Evolutionary conservation across 108 stramenopile species (phyloP), one percentile per base, ranked within the genome.

Genomic region (Mayamaea pseudoterrestris): DNA sequence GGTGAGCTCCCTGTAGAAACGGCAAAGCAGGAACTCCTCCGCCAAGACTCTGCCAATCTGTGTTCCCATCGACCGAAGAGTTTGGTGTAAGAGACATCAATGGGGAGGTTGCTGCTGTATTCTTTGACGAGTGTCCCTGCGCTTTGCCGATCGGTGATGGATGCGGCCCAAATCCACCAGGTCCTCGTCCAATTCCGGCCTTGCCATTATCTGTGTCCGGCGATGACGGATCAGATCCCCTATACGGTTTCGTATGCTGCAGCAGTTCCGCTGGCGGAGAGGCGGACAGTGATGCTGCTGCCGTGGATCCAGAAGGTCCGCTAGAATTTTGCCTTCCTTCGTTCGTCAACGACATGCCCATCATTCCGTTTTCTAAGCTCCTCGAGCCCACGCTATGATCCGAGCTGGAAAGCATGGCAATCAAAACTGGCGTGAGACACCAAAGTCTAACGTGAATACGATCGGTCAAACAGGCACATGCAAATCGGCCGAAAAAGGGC

Each of bases 61-160:
- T 44, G 31, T 50, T 52, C 30, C 60, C 63, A 31, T 68, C 66
- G 6, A 71, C 30, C 8, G 73, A 74, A 5, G 66, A 74, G 13
- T 59, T 66, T 5, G 65, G 65, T 16, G 64, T 69, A 9, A 69
- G 47, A 9, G 68, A 61, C 24, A 60, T 27, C 17, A 43, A 55
- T 6, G 67, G 65, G 16, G 70, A 56, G 27, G 70, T 69, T 14
- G 70, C 46, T 20, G 68, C 22, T 5, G 56, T 43, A 14, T 24
- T 63, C 13, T 71, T 64, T 14, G 55, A 43, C n/a, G n/a, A n/a
- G n/a, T n/a, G n/a, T 30, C 58, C 58, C 3, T 49, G 57, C 14
- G 53, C 32, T 27, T 59, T 65, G 26, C 62, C 59, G 28, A 64
- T 48, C 3, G 63, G 57, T 16, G 60, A 57, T 18, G 75, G 64